Evolutionary conservation across 208 protist genomes (phyloP).

Genomic region (Leishmania tropica): DNA sequence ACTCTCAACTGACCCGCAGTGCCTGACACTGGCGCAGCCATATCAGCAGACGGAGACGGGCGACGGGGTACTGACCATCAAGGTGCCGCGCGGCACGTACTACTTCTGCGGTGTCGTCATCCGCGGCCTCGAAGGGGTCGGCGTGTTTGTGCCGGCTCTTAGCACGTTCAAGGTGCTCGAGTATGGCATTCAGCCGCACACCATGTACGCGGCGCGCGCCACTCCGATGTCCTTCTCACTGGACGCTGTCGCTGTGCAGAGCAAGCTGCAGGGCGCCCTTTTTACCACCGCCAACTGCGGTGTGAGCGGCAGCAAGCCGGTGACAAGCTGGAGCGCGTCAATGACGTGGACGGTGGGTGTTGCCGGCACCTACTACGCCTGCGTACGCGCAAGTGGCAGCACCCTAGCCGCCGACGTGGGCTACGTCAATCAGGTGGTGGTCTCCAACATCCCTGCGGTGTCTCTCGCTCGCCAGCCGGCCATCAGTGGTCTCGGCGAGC

Average conservation of each 20-base stretch:
- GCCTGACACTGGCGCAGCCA: slow-evolving; percentile 43
- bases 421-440: slow-evolving; percentile 46
- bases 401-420: slow-evolving; percentile 14
- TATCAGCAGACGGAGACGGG: slow-evolving; percentile 20
- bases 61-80: slow-evolving; percentile 31
- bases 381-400: slow-evolving; percentile 32
- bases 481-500: slow-evolving; percentile 52
- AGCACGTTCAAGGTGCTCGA: slow-evolving; percentile 41
- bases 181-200: slow-evolving; percentile 69
- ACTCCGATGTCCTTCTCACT: slow-evolving; percentile 57
- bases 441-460: slow-evolving; percentile 38
- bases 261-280: slow-evolving; percentile 37
- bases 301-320: slow-evolving; percentile 13
- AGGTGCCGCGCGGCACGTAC: slow-evolving; percentile 53
- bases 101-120: slow-evolving; percentile 56
- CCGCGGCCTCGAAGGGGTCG: slow-evolving; percentile 13
- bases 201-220: slow-evolving; percentile 46
- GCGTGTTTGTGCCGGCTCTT: slow-evolving; percentile 52
- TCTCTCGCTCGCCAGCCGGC: slow-evolving; percentile 33
- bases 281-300: slow-evolving; percentile 30
- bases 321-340: slow-evolving; percentile 24
- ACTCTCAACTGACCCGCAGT: slow-evolving; percentile 39
- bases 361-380: slow-evolving; percentile 71
- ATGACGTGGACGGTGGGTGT: slow-evolving; percentile 37
- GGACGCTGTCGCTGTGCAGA: slow-evolving; percentile 31